These are phyloP conservation scores for Trypanosoma cruzi DNA, from an alignment of 208 protist species.

Conservation along the genomic window DNA sequence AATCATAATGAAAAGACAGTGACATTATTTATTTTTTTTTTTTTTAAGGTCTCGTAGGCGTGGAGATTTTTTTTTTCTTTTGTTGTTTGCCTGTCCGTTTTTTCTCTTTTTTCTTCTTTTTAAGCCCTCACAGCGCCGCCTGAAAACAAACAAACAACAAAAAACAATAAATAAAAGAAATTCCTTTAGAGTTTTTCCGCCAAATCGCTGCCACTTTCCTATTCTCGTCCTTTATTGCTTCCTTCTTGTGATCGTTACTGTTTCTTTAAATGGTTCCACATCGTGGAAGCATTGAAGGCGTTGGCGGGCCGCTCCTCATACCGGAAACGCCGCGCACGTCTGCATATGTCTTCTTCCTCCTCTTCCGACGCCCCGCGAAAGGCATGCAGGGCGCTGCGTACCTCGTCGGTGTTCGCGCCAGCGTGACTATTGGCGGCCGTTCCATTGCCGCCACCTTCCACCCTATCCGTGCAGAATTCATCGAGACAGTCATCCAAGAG, in stretches of 20 bases:
- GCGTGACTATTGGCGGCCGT: background rate
- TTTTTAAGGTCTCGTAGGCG: too few relatives aligned
- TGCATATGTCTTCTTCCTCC: conserved; percentile 11
- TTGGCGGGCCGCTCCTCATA: conserved; percentile 1
- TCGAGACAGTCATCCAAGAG: conserved; percentile 32
- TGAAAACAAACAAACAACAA: too few relatives aligned
- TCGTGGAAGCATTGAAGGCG: background rate
- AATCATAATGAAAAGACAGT: too few relatives aligned
- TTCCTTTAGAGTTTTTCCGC: too few relatives aligned
- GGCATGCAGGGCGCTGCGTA: conserved; percentile 5
- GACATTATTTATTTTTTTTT: too few relatives aligned
- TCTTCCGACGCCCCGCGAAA: conserved; percentile 6
- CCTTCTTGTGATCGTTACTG: background rate
- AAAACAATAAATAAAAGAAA: too few relatives aligned
- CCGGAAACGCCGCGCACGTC: conserved; percentile 10
- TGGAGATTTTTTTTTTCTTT: too few relatives aligned
- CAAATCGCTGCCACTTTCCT: background rate
- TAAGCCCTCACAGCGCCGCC: too few relatives aligned
- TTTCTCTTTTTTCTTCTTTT: too few relatives aligned
- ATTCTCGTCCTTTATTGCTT: conserved; percentile 4
- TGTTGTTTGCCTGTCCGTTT: too few relatives aligned
- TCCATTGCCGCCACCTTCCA: too few relatives aligned
- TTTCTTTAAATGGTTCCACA: conserved; percentile 16
- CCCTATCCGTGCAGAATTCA: conserved; percentile 26
- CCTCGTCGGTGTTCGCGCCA: background rate